phyloP scores from a whole-genome alignment of 768 basidiomycete genomes.

The Collybia sordida region DNA sequence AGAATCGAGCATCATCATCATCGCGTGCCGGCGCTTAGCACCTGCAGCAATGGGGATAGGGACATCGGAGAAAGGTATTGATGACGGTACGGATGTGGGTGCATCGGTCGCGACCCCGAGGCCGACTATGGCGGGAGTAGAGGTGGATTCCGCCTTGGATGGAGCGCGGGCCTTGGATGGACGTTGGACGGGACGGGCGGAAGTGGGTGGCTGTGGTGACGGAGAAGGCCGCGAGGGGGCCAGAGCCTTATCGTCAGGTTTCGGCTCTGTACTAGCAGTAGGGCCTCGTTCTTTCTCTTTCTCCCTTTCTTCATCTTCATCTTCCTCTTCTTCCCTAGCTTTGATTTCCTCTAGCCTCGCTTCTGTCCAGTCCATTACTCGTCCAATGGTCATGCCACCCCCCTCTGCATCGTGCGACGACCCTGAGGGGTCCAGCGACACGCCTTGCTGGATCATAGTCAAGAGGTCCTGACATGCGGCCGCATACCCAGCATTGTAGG shows the following conservation, averaged over 20 bases:
- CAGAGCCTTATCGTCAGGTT: conserved; percentile 15
- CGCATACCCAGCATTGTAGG: conserved; percentile 80
- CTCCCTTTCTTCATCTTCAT: conserved; percentile 76
- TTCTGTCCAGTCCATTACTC: conserved; percentile 85
- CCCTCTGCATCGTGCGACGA: conserved; percentile 46
- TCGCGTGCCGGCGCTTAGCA: conserved; percentile 72
- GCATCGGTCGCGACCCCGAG: conserved; percentile 21
- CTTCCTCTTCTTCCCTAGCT: conserved; percentile 76
- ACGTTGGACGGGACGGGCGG: conserved; percentile 22
- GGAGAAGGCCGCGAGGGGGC: conserved; percentile 27
- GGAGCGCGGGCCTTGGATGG: conserved; percentile 20
- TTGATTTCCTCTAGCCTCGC: conserved; percentile 76
- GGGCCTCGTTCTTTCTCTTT: conserved; percentile 45
- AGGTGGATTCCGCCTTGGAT: conserved; percentile 11
- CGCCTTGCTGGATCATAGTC: conserved; percentile 80
- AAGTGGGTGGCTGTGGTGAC: conserved; percentile 29
- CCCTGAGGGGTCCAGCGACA: conserved; percentile 52
- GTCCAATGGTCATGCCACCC: conserved; percentile 70
- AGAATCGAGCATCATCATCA: conserved; percentile 77
- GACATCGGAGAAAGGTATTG: conserved; percentile 32
- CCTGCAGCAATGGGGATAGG: conserved; percentile 51
- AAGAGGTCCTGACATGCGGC: conserved; percentile 79
- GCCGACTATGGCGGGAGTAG: conserved; percentile 15
- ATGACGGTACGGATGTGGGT: conserved; percentile 18
- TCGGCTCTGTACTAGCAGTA: conserved; percentile 18